phyloP scores from a whole-genome alignment of 2,329 filamentous ascomycete species.

The Microcyclospora tardicrescens region DNA sequence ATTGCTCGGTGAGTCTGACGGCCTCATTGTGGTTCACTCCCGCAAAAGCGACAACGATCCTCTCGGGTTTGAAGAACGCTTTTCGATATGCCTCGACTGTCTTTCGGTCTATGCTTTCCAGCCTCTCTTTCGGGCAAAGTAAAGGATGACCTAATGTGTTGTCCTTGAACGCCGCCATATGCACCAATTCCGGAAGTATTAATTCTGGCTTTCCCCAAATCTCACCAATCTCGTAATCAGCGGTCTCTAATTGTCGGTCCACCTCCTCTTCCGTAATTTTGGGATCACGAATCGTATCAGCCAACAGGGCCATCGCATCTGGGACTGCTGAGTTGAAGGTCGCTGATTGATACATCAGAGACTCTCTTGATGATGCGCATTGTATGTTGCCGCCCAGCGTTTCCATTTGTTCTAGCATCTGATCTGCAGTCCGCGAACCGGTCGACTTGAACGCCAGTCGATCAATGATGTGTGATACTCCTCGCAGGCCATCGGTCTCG shows the following conservation, averaged over 20 bases:
- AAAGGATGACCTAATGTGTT: constrained; percentile 93
- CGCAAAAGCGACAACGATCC: constrained; percentile 90
- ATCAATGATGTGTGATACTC: constrained; percentile 93
- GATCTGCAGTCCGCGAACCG: constrained; percentile 54
- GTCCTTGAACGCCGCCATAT: constrained; percentile 89
- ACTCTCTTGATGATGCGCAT: constrained; percentile 88
- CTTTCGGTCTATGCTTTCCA: constrained; percentile 58
- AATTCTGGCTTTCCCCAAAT: constrained; percentile 97
- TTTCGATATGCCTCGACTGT: constrained; percentile 69
- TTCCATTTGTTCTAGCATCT: constrained; percentile 80
- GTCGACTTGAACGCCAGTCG: constrained; percentile 89
- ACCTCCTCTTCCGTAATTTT: constrained; percentile 78
- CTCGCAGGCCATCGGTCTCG: constrained; percentile 71
- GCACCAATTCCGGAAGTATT: constrained; percentile 86
- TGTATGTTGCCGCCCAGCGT: constrained; percentile 89
- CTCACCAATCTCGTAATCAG: constrained; percentile 88
- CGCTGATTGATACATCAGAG: constrained; percentile 96
- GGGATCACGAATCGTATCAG: constrained; percentile 85
- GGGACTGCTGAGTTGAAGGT: constrained; percentile 92
- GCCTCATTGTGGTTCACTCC: constrained; percentile 75
- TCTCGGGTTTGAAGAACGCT: constrained; percentile 75
- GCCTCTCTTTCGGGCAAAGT: constrained; percentile 73
- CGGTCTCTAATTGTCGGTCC: constrained; percentile 72
- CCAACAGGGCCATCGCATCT: constrained; percentile 67
- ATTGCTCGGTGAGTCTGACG: constrained; percentile 63